A percentile compares a stretch with the other conserved stretches of the same genome.
phyloP scores from a whole-genome alignment of 2,329 filamentous ascomycete genomes.

The Paraphaeosphaeria minitans region DNA sequence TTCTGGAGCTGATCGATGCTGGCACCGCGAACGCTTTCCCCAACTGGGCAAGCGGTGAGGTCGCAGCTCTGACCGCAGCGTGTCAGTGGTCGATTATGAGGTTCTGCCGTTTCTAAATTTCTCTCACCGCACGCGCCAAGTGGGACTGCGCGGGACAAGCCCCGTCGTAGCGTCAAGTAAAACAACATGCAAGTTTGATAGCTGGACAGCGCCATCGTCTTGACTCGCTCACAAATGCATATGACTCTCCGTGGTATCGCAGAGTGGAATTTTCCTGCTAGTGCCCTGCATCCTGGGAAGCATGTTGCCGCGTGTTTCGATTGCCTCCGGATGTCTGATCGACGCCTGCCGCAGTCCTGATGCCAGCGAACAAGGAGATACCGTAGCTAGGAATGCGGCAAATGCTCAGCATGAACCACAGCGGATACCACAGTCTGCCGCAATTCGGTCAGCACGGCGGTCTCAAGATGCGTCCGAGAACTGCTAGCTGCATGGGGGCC shows the following conservation, averaged over 20 bases:
- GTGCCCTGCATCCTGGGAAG: background rate
- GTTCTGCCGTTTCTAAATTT: slow-evolving; percentile 36
- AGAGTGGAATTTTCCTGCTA: background rate
- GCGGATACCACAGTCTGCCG: slow-evolving; percentile 1
- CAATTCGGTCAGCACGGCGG: background rate
- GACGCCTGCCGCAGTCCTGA: background rate
- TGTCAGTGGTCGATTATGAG: slow-evolving; percentile 22
- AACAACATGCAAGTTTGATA: background rate
- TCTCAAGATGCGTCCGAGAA: slow-evolving; percentile 16
- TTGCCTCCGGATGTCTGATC: background rate
- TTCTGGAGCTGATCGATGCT: slow-evolving; percentile 32
- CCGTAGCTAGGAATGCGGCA: too few relatives aligned
- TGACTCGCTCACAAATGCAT: slow-evolving; percentile 5
- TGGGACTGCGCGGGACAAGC: slow-evolving; percentile 5
- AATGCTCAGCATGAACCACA: background rate
- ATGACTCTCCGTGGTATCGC: background rate
- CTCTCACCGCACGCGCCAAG: slow-evolving; percentile 16
- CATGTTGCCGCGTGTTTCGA: slow-evolving; percentile 4
- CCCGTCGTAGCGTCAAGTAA: background rate
- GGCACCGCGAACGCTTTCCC: slow-evolving; percentile 16
- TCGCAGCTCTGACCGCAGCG: slow-evolving; percentile 5
- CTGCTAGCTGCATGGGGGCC: slow-evolving; percentile 26
- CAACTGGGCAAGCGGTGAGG: slow-evolving; percentile 28
- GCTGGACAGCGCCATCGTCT: background rate
- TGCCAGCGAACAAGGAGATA: background rate